Evolutionary conservation across 2,329 filamentous ascomycete genomes (phyloP), one percentile per base, ranked within the genome.

Genomic region (Cordyceps pruinosa): DNA sequence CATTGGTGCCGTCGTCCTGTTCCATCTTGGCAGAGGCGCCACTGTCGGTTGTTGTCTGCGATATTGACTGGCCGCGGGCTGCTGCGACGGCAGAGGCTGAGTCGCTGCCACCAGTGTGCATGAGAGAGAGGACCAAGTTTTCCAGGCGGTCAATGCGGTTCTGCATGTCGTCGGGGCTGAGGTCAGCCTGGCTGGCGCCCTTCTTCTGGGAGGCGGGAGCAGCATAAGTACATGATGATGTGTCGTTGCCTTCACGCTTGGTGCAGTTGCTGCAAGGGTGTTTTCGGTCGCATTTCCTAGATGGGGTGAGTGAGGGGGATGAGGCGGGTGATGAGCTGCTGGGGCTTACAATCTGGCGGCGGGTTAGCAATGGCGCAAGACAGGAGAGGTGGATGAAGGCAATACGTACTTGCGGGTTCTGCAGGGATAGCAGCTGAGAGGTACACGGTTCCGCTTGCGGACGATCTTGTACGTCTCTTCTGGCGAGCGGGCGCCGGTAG

Each of bases 121-220:
- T 97, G 68, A 97, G 73, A 28, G 90, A 95, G 62, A 97, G 75
- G 60, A 97, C 93, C 70, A 97, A 77, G 65, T 89, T 88, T 79
- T 97, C 93, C 63, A 97, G 80, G 66, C 93, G 85, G 76, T 97
- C 92, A 75, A 97, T 97, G 70, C 94, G 88, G 69, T 95, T 96
- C 76, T 97, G 93, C 93, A 97, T 97, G 73, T 97, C 93, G 79
- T 96, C 92, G 50, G 93, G 90, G 64, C 73, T 84, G 56, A 79
- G 74, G 65, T 79, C 73, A 59, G 70, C 80, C 78, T 73, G 83
- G 74, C 74, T 81, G 71, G 86, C 82, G 67, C 77, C 85, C 79
- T 90, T 95, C 73, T 90, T 94, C 64, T 90, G 83, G 53, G 76
- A 77, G 32, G 77, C 72, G 37, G 84, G 86, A 52, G 85, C 80